Evolutionary conservation across 306 rosid species (phyloP).

Genomic region (Abrus pulchellus): DNA sequence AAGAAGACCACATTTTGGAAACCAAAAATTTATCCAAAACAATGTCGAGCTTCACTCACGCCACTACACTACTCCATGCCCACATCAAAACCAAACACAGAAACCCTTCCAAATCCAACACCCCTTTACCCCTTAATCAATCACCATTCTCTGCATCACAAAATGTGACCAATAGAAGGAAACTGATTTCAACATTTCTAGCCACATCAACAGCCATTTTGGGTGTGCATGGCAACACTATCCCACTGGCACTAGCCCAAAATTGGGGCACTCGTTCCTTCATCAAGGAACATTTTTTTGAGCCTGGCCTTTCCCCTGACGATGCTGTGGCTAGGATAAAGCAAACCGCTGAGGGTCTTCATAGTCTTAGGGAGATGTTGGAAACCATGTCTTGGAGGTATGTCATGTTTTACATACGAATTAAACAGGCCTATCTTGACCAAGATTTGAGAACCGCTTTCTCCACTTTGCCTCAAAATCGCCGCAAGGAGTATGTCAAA

Average conservation of each 20-base stretch:
- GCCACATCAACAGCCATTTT: conserved; percentile 56
- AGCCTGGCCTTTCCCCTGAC: conserved; percentile 79
- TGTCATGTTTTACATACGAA: conserved; percentile 77
- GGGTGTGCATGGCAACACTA: conserved; percentile 18
- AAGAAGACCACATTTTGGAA: neutral
- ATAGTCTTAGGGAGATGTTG: conserved; percentile 79
- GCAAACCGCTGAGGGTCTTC: conserved; percentile 92
- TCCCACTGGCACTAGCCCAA: conserved; percentile 66
- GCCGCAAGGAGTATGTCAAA: conserved; percentile 64
- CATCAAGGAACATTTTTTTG: conserved; percentile 70
- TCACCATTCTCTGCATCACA: conserved; percentile 39
- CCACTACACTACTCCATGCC: conserved; percentile 66
- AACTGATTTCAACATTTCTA: conserved; percentile 60
- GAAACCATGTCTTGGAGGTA: conserved; percentile 96
- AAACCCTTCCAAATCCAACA: neutral
- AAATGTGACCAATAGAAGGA: conserved; percentile 58
- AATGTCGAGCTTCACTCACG: conserved; percentile 75
- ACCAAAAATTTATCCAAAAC: conserved; percentile 42
- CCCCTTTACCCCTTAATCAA: conserved; percentile 22
- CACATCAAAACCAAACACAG: conserved; percentile 57
- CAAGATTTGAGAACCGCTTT: conserved; percentile 83
- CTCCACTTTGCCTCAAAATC: conserved; percentile 66
- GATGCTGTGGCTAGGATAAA: conserved; percentile 84
- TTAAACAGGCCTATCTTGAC: conserved; percentile 78
- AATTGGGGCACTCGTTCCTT: conserved; percentile 87